Evolutionary conservation across 129 eudicot genomes (phyloP), one percentile per base, ranked within the genome.

Genomic region (Calendula officinalis): DNA sequence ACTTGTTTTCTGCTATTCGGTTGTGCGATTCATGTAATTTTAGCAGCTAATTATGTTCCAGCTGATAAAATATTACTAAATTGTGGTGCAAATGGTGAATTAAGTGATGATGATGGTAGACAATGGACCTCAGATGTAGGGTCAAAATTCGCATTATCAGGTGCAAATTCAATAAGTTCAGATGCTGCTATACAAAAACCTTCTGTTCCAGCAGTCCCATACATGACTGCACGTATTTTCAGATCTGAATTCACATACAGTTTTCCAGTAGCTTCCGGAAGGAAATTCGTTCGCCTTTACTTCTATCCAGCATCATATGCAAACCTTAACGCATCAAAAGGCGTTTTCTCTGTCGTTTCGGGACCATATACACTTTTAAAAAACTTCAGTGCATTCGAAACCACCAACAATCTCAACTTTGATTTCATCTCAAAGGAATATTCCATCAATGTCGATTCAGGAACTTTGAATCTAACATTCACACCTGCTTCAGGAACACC

Each of bases 271-370:
- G 86, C 79, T 7, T 40, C 89, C 12, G 98, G 98, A 10, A 76
- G 94, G 22, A 91, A 91, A 40, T 87, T 87, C 48, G 48, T 91
- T 35, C 96, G 98, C 5, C 77, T 91, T 33, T 79, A 87, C 65
- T 87, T 91, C 73, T 91, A 91, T 50, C 96, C 98, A 1, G 83
- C 85, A 3, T 47, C 90, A n/a, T 91, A 91, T 16, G 80, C 82
- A 10, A 77, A 68, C 16, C 77, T 82, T 8, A 35, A 84, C 55
- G 76, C 88, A 14, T 62, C 88, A 35, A 68, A 85, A 61, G 91
- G 90, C 44, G 62, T 82, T 56, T 91, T 91, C 74, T 67, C 90
- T 1, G 96, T 91, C 9, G 73, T 81, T 12, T 55, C 83, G 9
- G 98, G 96, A 0, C 59, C 81, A 0, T 87, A 60, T 56, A 84